phyloP scores from a whole-genome alignment of 352 stramenopile species.

The Saprolegnia diclina region DNA sequence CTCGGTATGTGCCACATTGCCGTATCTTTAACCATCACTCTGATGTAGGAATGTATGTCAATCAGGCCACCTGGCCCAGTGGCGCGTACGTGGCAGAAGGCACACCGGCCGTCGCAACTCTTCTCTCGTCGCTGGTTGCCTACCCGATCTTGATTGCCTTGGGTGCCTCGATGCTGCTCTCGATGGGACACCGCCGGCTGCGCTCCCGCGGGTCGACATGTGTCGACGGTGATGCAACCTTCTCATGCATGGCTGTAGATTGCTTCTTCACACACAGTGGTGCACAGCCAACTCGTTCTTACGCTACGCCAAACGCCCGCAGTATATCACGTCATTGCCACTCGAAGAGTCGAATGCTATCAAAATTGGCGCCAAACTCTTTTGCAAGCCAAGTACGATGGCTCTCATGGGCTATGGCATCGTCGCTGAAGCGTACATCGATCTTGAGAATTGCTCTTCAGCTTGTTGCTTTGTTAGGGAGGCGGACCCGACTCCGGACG shows the following conservation, averaged over 20 bases:
- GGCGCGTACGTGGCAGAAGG: constrained; percentile 18
- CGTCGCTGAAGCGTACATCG: background rate
- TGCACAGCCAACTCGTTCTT: constrained; percentile 25
- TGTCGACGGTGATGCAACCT: background rate
- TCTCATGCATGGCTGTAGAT: background rate
- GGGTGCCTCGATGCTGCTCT: background rate
- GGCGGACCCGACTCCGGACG: background rate
- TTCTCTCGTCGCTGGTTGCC: background rate
- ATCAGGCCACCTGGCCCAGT: constrained; percentile 13
- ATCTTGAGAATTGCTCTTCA: background rate
- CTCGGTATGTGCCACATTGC: background rate
- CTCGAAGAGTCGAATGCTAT: constrained; percentile 12
- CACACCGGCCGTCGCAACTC: background rate
- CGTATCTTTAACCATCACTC: no score
- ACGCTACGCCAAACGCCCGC: background rate
- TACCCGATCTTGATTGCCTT: constrained; percentile 3
- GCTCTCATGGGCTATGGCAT: constrained; percentile 10
- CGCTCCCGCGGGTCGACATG: background rate
- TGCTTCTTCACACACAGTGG: constrained; percentile 1
- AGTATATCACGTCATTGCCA: constrained; percentile 20
- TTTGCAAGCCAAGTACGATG: constrained; percentile 17
- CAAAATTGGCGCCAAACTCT: constrained; percentile 3
- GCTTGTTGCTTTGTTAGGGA: background rate
- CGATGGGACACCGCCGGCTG: background rate
- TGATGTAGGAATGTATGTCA: constrained; percentile 16